These are phyloP conservation scores for Austropuccinia psidii DNA, from an alignment of 1,284 basidiomycete species.

Conservation along the genomic window DNA sequence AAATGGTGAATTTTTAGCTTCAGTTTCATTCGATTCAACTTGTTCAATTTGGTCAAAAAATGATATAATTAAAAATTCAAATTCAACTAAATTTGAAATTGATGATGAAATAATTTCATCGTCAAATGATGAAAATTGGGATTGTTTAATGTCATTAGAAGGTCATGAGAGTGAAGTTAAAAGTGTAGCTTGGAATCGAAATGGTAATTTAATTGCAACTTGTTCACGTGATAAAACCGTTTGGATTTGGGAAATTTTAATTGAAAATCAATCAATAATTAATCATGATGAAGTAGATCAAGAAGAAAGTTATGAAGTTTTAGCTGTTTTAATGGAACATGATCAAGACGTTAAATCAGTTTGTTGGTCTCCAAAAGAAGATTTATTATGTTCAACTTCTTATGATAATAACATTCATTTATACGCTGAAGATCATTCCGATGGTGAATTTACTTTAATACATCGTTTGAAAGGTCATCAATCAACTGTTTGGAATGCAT, in stretches of 20 bases:
- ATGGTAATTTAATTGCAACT: conserved; percentile 75
- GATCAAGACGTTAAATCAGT: conserved; percentile 93
- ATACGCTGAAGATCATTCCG: conserved; percentile 75
- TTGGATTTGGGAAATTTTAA: conserved; percentile 85
- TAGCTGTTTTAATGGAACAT: conserved; percentile 95
- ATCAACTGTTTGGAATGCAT: conserved; percentile 79
- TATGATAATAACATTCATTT: conserved; percentile 96
- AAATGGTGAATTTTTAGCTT: conserved; percentile 77
- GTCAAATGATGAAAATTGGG: conserved; percentile 52
- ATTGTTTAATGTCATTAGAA: conserved; percentile 77
- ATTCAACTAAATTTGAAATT: conserved; percentile 52
- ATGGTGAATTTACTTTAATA: conserved; percentile 87
- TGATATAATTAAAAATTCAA: background rate
- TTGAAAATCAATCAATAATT: conserved; percentile 53
- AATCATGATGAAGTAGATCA: conserved; percentile 57
- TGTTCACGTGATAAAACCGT: conserved; percentile 95
- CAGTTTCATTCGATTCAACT: conserved; percentile 88
- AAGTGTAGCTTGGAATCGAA: conserved; percentile 72
- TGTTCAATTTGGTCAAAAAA: conserved; percentile 78
- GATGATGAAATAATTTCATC: conserved; percentile 49
- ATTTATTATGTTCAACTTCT: conserved; percentile 91
- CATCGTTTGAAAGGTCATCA: conserved; percentile 53
- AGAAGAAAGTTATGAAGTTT: conserved; percentile 79
- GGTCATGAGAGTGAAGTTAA: conserved; percentile 99
- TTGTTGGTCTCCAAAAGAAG: conserved; percentile 88